phyloP scores from a whole-genome alignment of 495 filamentous ascomycete species.

The Bacidia rubella region DNA sequence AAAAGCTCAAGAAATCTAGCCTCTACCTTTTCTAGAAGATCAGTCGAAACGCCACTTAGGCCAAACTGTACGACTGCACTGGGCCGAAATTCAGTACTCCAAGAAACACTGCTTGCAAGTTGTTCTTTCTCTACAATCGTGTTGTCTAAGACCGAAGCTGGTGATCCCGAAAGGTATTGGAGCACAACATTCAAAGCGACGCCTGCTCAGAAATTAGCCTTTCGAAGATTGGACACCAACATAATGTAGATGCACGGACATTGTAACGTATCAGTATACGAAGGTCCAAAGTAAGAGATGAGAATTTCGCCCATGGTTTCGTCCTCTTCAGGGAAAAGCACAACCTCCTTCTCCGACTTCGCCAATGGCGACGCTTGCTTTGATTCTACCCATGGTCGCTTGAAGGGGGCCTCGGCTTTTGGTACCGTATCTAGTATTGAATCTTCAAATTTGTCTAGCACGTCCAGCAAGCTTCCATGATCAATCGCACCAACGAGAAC shows the following conservation, averaged over 20 bases:
- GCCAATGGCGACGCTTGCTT: conserved; percentile 55
- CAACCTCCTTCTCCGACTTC: conserved; percentile 55
- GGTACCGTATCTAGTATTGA: conserved; percentile 73
- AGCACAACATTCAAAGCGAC: conserved; percentile 65
- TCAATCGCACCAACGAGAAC: conserved; percentile 82
- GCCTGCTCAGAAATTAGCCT: conserved; percentile 22
- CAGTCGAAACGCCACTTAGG: conserved; percentile 72
- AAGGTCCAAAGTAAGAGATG: conserved; percentile 73
- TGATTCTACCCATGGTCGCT: conserved; percentile 82
- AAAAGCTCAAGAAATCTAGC: conserved; percentile 73
- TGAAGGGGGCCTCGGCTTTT: conserved; percentile 57
- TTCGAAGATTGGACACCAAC: not conserved
- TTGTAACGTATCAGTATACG: conserved; percentile 47
- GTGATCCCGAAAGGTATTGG: conserved; percentile 80
- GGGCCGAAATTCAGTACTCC: conserved; percentile 62
- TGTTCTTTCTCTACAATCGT: conserved; percentile 87
- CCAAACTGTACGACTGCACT: conserved; percentile 70
- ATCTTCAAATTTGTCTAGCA: conserved; percentile 79
- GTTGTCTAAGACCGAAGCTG: conserved; percentile 83
- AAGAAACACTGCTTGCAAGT: conserved; percentile 69
- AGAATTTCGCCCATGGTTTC: conserved; percentile 79
- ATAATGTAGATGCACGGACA: conserved; percentile 25
- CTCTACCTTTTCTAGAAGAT: conserved; percentile 71
- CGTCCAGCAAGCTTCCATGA: conserved; percentile 62
- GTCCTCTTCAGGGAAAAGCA: conserved; percentile 94